Evolutionary conservation across 2,329 filamentous ascomycete species (phyloP).

Genomic region (Venturia aucupariae): DNA sequence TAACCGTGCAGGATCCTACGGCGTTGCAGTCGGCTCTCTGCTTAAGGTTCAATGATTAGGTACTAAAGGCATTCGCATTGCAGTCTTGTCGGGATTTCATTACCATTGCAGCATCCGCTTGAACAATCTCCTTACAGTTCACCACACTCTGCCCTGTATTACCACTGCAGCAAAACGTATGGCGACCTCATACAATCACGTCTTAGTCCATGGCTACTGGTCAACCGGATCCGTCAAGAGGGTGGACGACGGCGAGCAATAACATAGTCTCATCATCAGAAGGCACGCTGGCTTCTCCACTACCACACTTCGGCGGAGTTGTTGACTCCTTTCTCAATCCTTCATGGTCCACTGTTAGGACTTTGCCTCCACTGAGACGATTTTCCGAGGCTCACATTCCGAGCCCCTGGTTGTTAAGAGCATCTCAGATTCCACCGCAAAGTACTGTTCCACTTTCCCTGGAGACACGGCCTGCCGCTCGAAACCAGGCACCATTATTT

Average conservation of each 20-base stretch:
- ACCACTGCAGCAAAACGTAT: not conserved
- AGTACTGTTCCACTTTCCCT: not conserved
- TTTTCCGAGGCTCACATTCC: constrained; percentile 4
- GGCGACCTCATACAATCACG: not conserved
- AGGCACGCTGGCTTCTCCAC: not conserved
- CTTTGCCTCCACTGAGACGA: constrained; percentile 1
- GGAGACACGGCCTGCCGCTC: not conserved
- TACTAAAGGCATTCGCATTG: constrained; percentile 1
- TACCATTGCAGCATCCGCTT: not conserved
- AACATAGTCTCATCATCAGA: not conserved
- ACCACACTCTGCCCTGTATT: no score
- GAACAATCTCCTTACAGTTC: no score
- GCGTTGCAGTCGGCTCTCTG: not conserved
- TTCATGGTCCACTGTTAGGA: not conserved
- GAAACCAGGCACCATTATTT: not conserved
- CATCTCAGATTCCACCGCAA: not conserved
- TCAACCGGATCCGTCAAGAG: not conserved
- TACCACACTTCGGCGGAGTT: not conserved
- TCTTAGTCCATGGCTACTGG: not conserved
- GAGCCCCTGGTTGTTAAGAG: not conserved
- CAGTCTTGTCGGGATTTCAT: not conserved
- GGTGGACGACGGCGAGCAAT: not conserved
- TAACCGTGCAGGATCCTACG: not conserved
- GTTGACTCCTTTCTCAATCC: not conserved
- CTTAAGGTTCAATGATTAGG: no score